Base-by-base conservation (phyloP, 169 alveolate genomes). In the Pseudocohnilembus persalinus region DNA sequence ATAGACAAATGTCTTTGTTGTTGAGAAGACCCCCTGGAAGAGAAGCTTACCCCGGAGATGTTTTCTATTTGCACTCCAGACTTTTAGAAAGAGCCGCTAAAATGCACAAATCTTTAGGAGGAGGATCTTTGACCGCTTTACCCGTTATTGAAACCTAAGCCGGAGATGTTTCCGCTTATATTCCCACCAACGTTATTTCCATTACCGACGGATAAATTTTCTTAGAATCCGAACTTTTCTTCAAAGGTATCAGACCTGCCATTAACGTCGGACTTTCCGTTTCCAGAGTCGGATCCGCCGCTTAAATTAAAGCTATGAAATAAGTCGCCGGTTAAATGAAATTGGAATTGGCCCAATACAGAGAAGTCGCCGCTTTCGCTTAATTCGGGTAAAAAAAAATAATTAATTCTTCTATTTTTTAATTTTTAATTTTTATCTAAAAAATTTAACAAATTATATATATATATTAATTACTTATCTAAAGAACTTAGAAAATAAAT, bases 101-200 rank as follows among this genome's bases (percentile, higher is more conserved):
- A 96, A 91, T 98, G 96, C 98, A 96, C 94, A 94, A 84, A 29
- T 87, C 90, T 75, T 92, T 93, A 80, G 99, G 99, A 33, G 98
- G 98, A 26, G 99, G 99, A 63, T 96, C 99, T 29, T 94, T 98
- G 68, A 98, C 99, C 4, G 99, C 99, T 32, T 91, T 98, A 77
- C 99, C 99, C 1, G 96, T 99, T 76, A 98, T 99, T 89, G 99
- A 99, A 92, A 99, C 99, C 31, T 99, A 98, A 88, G 99, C 99
- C 30, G 99, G 99, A 31, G 99, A 99, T 91, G 99, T 98, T 92
- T 98, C 99, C 1, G 99, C 99, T 34, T 98, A 97, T 94, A 98
- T 99, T 74, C 99, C 99, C 77, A 99, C 99, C 35, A 99, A 99
- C 89, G 99, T 97, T 88, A 98, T 98, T 87, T 98, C 99, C 49